A percentile compares a stretch with the other conserved stretches of the same genome.
Evolutionary conservation across 257 asterid genomes (phyloP).

Genomic region (Penstemon davidsonii): DNA sequence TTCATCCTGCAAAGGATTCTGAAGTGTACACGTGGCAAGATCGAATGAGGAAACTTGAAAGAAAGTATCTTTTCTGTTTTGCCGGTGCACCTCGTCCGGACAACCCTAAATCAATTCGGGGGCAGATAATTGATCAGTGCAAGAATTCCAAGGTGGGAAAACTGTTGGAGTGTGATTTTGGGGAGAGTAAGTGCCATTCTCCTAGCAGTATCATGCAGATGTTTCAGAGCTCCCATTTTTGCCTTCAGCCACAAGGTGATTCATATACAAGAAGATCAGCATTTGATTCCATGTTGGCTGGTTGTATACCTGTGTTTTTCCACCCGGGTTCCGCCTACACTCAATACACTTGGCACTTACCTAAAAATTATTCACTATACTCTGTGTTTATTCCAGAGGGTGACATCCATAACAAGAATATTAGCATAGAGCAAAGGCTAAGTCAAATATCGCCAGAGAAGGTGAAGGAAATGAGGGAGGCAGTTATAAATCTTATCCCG

Average conservation of each 20-base stretch:
- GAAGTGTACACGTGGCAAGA: slow-evolving; percentile 75
- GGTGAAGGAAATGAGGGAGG: slow-evolving; percentile 69
- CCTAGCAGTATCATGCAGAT: slow-evolving; percentile 83
- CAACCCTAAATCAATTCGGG: slow-evolving; percentile 64
- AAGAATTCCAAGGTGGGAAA: slow-evolving; percentile 54
- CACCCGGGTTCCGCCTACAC: slow-evolving; percentile 90
- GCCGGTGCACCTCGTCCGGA: slow-evolving; percentile 93
- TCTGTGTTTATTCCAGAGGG: slow-evolving; percentile 79
- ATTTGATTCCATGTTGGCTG: slow-evolving; percentile 82
- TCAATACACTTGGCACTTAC: slow-evolving; percentile 90
- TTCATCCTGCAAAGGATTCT: slow-evolving; percentile 72
- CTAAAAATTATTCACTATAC: slow-evolving; percentile 52
- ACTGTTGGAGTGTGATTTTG: slow-evolving; percentile 65
- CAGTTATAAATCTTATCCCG: slow-evolving; percentile 72
- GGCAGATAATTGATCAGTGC: slow-evolving; percentile 70
- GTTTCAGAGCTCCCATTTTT: slow-evolving; percentile 79
- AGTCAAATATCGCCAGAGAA: slow-evolving; percentile 45
- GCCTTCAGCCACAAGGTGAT: slow-evolving; percentile 90
- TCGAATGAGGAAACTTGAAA: slow-evolving; percentile 58
- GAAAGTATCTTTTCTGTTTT: slow-evolving; percentile 76
- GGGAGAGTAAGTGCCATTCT: slow-evolving; percentile 84
- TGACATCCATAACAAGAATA: slow-evolving; percentile 48
- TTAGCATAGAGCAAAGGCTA: slow-evolving; percentile 63
- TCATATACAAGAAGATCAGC: slow-evolving; percentile 90
- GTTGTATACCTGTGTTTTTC: slow-evolving; percentile 88